Base-by-base conservation (phyloP, 345 rosid genomes). In the Boechera divaricarpa region DNA sequence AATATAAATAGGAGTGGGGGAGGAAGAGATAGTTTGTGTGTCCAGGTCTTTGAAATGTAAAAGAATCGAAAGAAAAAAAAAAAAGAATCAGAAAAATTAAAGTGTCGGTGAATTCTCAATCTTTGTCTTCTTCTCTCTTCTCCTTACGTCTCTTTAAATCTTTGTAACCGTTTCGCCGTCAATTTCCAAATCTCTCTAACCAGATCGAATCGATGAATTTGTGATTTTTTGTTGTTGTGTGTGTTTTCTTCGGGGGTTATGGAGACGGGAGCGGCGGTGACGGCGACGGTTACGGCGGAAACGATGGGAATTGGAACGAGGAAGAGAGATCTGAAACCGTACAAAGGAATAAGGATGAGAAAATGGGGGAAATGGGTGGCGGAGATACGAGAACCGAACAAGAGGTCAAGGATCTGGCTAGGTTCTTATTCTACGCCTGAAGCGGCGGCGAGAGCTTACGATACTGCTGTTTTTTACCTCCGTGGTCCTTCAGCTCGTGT, bases 291-390 rank as follows among this genome's bases (percentile, higher is more conserved):
- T 2, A 66, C 72, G 12, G 58, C 73, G 52, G 66, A 73, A 54
- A 52, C 72, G 68, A 74, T 51, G 66, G 75, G 76, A 53, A 70
- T 70, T 26, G 82, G 65, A 4, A 42, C 83, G 35, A 79, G 87
- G 71, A 82, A 82, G 52, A 73, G 81, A 77, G 70, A 78, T 51
- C 90, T 82, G 67, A 83, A 88, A 69, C 85, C 77, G 0, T 95
- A 87, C 74, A 95, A 92, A 78, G 99, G 99, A 45, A 95, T 94
- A 77, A 82, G 98, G 85, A 94, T 94, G 98, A 86, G 98, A 76
- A 94, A 94, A 87, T 94, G 98, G 99, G 99, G 99, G 0, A 95
- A 92, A 78, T 95, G 99, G 99, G 99, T 95, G 75, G 99, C 99
- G 0, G 99, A 95, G 89, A 90, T 95, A 12, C 76, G 99, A 59